Conservation (phyloP, 257 asterid genomes). For the Phtheirospermum japonicum region DNA sequence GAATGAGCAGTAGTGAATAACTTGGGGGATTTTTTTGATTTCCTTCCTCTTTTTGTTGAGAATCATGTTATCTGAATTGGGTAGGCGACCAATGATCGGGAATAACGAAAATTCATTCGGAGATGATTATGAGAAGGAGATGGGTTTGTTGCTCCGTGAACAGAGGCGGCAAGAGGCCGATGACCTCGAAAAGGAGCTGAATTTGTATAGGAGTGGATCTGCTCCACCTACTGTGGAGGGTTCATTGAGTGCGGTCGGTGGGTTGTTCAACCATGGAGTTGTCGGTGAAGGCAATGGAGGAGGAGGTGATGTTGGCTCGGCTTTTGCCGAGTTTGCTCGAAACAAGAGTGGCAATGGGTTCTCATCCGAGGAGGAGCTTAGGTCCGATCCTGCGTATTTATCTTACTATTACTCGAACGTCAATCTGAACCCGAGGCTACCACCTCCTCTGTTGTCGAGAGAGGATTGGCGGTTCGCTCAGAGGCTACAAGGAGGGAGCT, state of each 20-base stretch:
- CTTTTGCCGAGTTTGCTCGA: slow-evolving; percentile 52
- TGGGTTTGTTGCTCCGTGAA: slow-evolving; percentile 70
- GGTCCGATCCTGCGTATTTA: slow-evolving; percentile 89
- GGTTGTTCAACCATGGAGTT: slow-evolving; percentile 60
- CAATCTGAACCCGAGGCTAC: slow-evolving; percentile 94
- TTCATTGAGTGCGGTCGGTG: slow-evolving; percentile 87
- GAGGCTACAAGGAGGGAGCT: slow-evolving; percentile 82
- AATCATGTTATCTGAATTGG: slow-evolving; percentile 70
- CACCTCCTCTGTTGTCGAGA: slow-evolving; percentile 90
- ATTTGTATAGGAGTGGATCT: slow-evolving; percentile 93
- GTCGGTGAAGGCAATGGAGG: slow-evolving; percentile 35
- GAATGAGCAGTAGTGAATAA: slow-evolving; percentile 34
- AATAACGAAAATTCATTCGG: slow-evolving; percentile 71
- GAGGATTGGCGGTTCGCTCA: slow-evolving; percentile 94
- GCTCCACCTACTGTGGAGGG: slow-evolving; percentile 99
- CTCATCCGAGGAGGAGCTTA: slow-evolving; percentile 84
- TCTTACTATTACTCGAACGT: slow-evolving; percentile 87
- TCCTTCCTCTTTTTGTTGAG: slow-evolving; percentile 17
- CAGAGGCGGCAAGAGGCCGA: slow-evolving; percentile 69
- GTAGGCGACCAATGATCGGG: slow-evolving; percentile 71
- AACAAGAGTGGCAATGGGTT: slow-evolving; percentile 54
- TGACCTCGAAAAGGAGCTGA: slow-evolving; percentile 88
- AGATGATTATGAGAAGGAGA: slow-evolving; percentile 82
- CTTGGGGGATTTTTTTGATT: slow-evolving; percentile 11
- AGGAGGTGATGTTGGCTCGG: slow-evolving; percentile 27